Conservation (phyloP, 345 rosid genomes). For the Chamaenerion angustifolium region DNA sequence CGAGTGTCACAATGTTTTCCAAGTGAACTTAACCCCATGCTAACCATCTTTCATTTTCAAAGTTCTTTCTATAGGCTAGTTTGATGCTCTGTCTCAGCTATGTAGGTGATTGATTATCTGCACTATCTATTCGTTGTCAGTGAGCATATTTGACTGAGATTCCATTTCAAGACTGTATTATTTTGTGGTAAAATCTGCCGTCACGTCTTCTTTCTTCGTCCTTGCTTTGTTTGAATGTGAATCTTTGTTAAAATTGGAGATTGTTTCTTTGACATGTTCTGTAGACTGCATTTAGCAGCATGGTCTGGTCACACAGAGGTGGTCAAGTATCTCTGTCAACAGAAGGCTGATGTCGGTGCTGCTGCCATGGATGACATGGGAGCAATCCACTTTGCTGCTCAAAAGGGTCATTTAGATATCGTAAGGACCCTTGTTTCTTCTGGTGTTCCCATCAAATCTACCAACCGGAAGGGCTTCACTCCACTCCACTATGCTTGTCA, state of each 20-base stretch:
- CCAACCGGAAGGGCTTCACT: constrained; percentile 73
- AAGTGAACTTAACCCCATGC: no score
- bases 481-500: constrained; percentile 91
- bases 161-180: not conserved
- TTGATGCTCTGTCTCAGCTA: no score
- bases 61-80: no score
- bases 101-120: no score
- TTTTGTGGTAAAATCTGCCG: not conserved
- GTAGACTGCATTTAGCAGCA: constrained; percentile 86
- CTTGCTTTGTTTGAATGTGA: not conserved
- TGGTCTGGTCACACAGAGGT: constrained; percentile 82
- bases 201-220: not conserved
- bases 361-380: constrained; percentile 98
- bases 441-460: constrained; percentile 56
- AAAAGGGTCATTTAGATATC: constrained; percentile 78
- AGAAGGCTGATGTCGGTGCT: constrained; percentile 91
- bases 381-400: constrained; percentile 92
- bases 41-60: no score
- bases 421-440: constrained; percentile 42
- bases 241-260: not conserved
- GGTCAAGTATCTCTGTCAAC: constrained; percentile 67
- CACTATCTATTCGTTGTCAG: no score
- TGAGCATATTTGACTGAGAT: not conserved
- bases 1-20: no score
- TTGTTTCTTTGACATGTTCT: constrained; percentile 30